Evolutionary conservation across 2,329 filamentous ascomycete genomes (phyloP).

Genomic region (Cytospora paraplurivora): DNA sequence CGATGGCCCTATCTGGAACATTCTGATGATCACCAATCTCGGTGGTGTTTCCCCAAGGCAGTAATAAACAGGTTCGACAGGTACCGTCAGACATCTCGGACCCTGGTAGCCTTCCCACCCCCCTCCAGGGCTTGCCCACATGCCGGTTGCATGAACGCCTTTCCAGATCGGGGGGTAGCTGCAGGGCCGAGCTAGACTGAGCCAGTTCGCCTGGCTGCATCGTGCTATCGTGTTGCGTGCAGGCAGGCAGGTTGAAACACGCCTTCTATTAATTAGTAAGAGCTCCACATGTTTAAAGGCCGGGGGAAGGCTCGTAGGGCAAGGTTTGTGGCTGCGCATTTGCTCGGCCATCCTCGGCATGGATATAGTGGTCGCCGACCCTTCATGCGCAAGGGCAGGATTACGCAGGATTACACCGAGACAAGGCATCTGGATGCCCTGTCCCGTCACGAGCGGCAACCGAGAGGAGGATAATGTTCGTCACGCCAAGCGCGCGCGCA

Average conservation of each 20-base stretch:
- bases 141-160: not conserved
- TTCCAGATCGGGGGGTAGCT: not conserved
- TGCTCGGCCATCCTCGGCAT: not conserved
- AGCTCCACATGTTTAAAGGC: not conserved
- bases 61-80: not conserved
- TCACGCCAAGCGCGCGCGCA: not conserved
- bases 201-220: constrained; percentile 6
- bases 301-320: too few species aligned
- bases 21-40: not conserved
- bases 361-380: constrained; percentile 17
- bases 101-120: not conserved
- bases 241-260: constrained; percentile 17
- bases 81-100: not conserved
- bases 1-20: not conserved
- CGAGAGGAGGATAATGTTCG: not conserved
- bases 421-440: constrained; percentile 15
- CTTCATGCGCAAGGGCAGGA: not conserved
- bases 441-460: not conserved
- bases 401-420: constrained; percentile 11
- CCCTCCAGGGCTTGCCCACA: too few species aligned
- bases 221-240: constrained; percentile 5
- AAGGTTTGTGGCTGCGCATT: too few species aligned
- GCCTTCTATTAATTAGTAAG: not conserved
- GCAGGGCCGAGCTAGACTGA: not conserved
- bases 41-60: not conserved